Percentiles rank a stretch among this genome's conserved stretches.
Conservation (phyloP, 2,329 filamentous ascomycete genomes). For the Stromatinia cepivora region DNA sequence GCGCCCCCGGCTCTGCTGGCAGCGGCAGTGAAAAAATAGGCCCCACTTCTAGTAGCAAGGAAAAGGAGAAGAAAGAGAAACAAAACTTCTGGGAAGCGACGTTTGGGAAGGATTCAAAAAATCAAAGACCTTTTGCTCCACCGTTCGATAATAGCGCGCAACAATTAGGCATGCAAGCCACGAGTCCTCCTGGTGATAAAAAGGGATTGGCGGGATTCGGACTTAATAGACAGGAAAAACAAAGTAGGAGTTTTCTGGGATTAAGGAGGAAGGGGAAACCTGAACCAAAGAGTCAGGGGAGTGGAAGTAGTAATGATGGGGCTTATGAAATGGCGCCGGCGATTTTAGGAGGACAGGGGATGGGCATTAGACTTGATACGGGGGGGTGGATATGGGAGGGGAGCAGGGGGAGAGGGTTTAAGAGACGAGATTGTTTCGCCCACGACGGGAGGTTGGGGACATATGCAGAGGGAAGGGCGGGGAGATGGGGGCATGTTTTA, state of each 20-base stretch:
- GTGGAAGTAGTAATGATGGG: conserved; percentile 20
- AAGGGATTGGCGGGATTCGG: conserved; percentile 12
- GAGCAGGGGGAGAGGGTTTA: neutral
- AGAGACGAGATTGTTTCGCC: conserved; percentile 12
- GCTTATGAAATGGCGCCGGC: conserved; percentile 3
- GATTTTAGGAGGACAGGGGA: neutral
- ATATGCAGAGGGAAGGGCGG: neutral
- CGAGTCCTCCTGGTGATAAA: conserved; percentile 32
- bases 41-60: neutral
- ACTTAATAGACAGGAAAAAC: conserved; percentile 37
- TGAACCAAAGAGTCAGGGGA: conserved; percentile 22
- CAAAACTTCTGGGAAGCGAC: conserved; percentile 41
- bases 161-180: conserved; percentile 16
- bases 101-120: conserved; percentile 39
- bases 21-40: conserved; percentile 29
- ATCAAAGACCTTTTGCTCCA: conserved; percentile 28
- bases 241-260: conserved; percentile 37
- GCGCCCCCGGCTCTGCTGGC: conserved; percentile 32
- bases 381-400: neutral
- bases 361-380: conserved; percentile 14
- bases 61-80: conserved; percentile 33
- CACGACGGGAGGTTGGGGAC: neutral
- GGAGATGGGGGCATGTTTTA: conserved; percentile 17
- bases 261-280: conserved; percentile 31
- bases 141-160: conserved; percentile 21